These are phyloP conservation scores for Xylaria sp. DNA, from an alignment of 2,329 filamentous ascomycete genomes.

Conservation along the genomic window DNA sequence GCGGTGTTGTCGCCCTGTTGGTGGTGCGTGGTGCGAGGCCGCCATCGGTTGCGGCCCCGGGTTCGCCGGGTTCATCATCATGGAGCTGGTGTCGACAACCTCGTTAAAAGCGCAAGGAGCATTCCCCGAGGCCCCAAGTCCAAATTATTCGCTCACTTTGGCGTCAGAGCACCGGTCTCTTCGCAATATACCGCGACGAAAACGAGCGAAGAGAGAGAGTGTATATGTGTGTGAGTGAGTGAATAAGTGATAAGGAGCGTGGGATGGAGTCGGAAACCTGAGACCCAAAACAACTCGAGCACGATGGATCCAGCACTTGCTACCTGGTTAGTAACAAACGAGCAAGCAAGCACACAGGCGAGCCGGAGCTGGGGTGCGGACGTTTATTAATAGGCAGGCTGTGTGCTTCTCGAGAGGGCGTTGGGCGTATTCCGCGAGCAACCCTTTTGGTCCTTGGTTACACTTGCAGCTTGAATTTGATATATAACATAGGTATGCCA, in stretches of 20 bases:
- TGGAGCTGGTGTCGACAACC: constrained; percentile 11
- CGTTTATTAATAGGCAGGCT: constrained; percentile 39
- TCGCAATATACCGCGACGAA: constrained; percentile 9
- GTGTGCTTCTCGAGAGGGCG: constrained; percentile 12
- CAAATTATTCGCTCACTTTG: constrained; percentile 8
- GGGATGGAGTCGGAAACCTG: constrained; percentile 5
- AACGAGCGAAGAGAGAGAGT: constrained; percentile 21
- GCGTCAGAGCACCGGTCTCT: constrained; percentile 22
- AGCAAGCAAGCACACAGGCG: constrained; percentile 12
- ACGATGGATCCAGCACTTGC: constrained; percentile 9
- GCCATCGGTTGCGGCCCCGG: constrained; percentile 26
- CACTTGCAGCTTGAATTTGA: constrained; percentile 34
- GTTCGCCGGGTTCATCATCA: constrained; percentile 27
- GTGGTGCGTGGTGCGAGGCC: constrained; percentile 28
- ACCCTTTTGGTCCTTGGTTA: constrained; percentile 30
- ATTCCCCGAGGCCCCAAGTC: constrained; percentile 10
- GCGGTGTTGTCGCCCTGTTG: constrained; percentile 34
- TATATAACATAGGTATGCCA: constrained; percentile 21
- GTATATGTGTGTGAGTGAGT: neutral
- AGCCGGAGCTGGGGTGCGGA: constrained; percentile 28
- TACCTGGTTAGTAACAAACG: constrained; percentile 25
- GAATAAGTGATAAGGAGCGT: constrained; percentile 11
- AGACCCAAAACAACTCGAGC: neutral
- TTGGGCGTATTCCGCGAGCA: constrained; percentile 31
- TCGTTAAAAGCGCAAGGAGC: neutral